Evolutionary conservation across 192 early-diverging fungal genomes (phyloP), one percentile per base, ranked within the genome.

Genomic region (Lobosporangium transversale): DNA sequence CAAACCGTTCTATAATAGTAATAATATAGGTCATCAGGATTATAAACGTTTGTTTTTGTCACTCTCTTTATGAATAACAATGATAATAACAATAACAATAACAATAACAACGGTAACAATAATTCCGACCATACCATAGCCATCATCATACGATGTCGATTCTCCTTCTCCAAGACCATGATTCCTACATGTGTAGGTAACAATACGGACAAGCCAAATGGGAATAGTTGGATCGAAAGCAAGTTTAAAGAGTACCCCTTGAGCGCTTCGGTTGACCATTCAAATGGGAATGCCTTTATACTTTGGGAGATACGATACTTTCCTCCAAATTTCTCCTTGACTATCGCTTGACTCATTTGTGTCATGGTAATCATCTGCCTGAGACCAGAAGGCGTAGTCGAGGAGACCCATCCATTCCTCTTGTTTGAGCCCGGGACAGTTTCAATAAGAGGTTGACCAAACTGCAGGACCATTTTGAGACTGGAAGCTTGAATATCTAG

Each of bases 1-100:
- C 35, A 75, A 63, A 10, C 71, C 63, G 45, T 75, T 75, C 71
- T 75, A 66, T n/a, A n/a, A n/a, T n/a, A n/a, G n/a, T n/a, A n/a
- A n/a, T n/a, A n/a, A n/a, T n/a, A n/a, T n/a, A n/a, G n/a, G 44
- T 26, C 20, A 40, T 20, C 24, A 40, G 23, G 26, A 29, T 7
- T 8, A 40, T n/a, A n/a, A n/a, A n/a, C n/a, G n/a, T n/a, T n/a
- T n/a, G n/a, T 15, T 43, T 5, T 20, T 9, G n/a, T 15, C 24
- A 48, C 8, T 55, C 27, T 18, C 2, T 23, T 3, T 26, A n/a
- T n/a, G n/a, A n/a, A n/a, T n/a, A n/a, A n/a, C n/a, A n/a, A n/a
- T n/a, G n/a, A n/a, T n/a, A n/a, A n/a, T n/a, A n/a, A n/a, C n/a
- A n/a, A n/a, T n/a, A n/a, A n/a, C n/a, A n/a, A n/a, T n/a, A n/a